These are phyloP conservation scores for Boletus rubroflammeus DNA, from an alignment of 768 basidiomycete species.

Conservation along the genomic window DNA sequence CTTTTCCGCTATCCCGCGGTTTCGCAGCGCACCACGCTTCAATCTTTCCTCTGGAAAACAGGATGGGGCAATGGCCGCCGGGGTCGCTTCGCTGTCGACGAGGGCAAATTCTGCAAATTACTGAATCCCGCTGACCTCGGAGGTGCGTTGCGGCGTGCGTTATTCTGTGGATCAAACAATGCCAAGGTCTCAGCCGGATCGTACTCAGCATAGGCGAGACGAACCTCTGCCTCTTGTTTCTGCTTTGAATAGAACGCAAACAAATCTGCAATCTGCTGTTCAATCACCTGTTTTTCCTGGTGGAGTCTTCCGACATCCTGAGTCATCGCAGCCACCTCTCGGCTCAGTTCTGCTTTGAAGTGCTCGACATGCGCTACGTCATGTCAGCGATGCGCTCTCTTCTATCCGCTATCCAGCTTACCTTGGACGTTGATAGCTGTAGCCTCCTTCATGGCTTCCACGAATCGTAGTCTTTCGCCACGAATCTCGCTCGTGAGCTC, in stretches of 20 bases:
- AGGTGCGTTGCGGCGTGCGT: slow-evolving; percentile 22
- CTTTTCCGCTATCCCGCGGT: background rate
- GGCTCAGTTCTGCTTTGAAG: slow-evolving; percentile 75
- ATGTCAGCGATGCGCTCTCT: slow-evolving; percentile 1
- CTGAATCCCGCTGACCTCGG: slow-evolving; percentile 19
- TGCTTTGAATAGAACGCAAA: slow-evolving; percentile 72
- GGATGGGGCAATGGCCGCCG: slow-evolving; percentile 32
- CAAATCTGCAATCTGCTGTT: slow-evolving; percentile 69
- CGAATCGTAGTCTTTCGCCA: slow-evolving; percentile 80
- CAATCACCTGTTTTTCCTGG: slow-evolving; percentile 58
- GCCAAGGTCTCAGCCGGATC: background rate
- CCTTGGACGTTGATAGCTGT: slow-evolving; percentile 84
- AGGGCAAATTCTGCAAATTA: slow-evolving; percentile 28
- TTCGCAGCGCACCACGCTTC: background rate
- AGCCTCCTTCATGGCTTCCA: slow-evolving; percentile 94
- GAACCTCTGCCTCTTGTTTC: slow-evolving; percentile 39
- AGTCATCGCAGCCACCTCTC: slow-evolving; percentile 71
- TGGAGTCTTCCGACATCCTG: slow-evolving; percentile 69
- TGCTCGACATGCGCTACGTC: slow-evolving; percentile 76
- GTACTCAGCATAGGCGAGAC: slow-evolving; percentile 1
- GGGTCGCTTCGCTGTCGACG: slow-evolving; percentile 19
- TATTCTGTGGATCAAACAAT: slow-evolving; percentile 16
- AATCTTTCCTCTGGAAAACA: slow-evolving; percentile 23
- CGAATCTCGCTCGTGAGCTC: slow-evolving; percentile 82
- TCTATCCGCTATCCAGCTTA: slow-evolving; percentile 27